phyloP scores from a whole-genome alignment of 805 yeast genomes.

The Komagataella mondaviorum region DNA sequence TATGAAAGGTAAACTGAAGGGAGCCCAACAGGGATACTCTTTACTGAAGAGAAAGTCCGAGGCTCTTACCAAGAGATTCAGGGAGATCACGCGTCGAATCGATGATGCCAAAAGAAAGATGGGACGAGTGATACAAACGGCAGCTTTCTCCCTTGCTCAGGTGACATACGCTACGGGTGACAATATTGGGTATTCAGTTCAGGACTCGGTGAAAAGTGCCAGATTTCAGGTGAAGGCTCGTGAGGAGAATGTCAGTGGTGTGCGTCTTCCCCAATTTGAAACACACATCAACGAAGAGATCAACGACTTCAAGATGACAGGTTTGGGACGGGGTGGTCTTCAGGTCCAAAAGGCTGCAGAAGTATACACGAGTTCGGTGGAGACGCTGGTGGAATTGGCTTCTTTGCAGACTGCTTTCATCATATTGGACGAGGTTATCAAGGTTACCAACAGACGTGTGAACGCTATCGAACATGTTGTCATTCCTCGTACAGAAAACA shows the following conservation, averaged over 20 bases:
- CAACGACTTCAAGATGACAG: constrained; percentile 92
- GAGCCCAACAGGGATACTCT: constrained; percentile 95
- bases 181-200: constrained; percentile 89
- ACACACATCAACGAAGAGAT: constrained; percentile 70
- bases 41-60: constrained; percentile 90
- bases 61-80: constrained; percentile 89
- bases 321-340: constrained; percentile 97
- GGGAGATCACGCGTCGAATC: constrained; percentile 88
- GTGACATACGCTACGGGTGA: constrained; percentile 97
- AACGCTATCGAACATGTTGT: constrained; percentile 97
- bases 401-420: constrained; percentile 95
- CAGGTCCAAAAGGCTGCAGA: constrained; percentile 90
- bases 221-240: constrained; percentile 83
- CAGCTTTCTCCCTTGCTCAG: constrained; percentile 94
- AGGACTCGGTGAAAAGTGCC: constrained; percentile 84
- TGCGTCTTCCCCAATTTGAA: constrained; percentile 84
- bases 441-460: constrained; percentile 95
- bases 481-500: constrained; percentile 94
- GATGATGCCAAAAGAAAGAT: constrained; percentile 93
- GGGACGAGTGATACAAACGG: constrained; percentile 98
- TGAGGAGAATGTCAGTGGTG: constrained; percentile 96
- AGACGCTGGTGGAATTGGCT: constrained; percentile 89
- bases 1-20: constrained; percentile 92
- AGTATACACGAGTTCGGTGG: constrained; percentile 93
- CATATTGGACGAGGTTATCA: constrained; percentile 92